Conservation (phyloP, 2,329 filamentous ascomycete species). For the Myotisia sp. region DNA sequence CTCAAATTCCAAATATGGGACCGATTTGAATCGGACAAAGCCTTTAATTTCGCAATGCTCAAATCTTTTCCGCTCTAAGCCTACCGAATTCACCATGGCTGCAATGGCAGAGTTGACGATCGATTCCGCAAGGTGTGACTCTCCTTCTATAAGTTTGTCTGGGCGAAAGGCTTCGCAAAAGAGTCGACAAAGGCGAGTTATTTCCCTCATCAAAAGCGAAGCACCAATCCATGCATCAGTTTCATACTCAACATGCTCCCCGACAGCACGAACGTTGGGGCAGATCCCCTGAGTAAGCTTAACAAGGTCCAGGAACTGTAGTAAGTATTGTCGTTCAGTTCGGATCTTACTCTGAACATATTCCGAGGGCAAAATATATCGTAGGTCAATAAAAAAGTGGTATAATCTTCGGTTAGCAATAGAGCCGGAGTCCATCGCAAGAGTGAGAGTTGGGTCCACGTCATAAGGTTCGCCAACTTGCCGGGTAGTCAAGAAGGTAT, state of each 20-base stretch:
- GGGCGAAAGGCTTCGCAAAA: conserved; percentile 75
- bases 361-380: conserved; percentile 75
- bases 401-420: conserved; percentile 93
- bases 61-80: conserved; percentile 76
- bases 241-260: conserved; percentile 95
- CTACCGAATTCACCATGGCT: conserved; percentile 78
- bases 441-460: conserved; percentile 67
- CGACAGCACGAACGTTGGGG: conserved; percentile 78
- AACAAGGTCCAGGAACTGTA: conserved; percentile 89
- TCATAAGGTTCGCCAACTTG: conserved; percentile 92
- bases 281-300: conserved; percentile 96
- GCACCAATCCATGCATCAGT: conserved; percentile 97
- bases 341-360: conserved; percentile 78
- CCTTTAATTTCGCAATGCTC: conserved; percentile 77
- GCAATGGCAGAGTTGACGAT: conserved; percentile 54
- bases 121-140: conserved; percentile 55
- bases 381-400: conserved; percentile 91
- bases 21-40: conserved; percentile 64
- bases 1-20: conserved; percentile 71
- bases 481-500: conserved; percentile 89
- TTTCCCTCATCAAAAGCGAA: conserved; percentile 82
- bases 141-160: conserved; percentile 48
- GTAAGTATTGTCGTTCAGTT: conserved; percentile 68
- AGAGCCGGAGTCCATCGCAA: conserved; percentile 87
- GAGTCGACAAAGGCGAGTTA: conserved; percentile 80